Evolutionary conservation across 2,329 filamentous ascomycete species (phyloP), one percentile per base, ranked within the genome.

Genomic region (Colletotrichum costaricense): DNA sequence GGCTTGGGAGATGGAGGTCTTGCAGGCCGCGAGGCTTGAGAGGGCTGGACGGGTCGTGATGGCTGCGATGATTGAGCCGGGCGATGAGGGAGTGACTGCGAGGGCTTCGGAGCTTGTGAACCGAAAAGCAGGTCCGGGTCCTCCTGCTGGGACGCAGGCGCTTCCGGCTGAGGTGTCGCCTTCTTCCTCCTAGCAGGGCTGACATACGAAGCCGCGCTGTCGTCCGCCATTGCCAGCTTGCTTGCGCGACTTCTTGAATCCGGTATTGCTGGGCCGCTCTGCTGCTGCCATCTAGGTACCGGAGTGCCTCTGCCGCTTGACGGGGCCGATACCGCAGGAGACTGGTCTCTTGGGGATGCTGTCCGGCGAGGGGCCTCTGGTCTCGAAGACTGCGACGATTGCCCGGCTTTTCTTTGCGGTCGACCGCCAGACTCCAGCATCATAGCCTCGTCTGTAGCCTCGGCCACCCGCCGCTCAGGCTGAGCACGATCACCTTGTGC

Each of bases 121-220:
- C 84, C 85, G 70, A 93, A 92, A 5, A 97, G 88, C 28, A 95
- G 84, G 79, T 95, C 93, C 2, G 88, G 84, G 74, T 92, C 88
- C 70, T 89, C 86, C 2, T 84, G 80, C 73, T 86, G 83, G 8
- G 83, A 74, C 49, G 82, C 79, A 12, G 85, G 82, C 30, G 76
- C 77, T 63, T 81, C 83, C 22, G 80, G 85, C 74, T 84, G 81
- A 24, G 86, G 84, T 62, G 87, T 86, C 2, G 90, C 82, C 81
- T 93, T 94, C 82, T 93, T 96, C 78, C 95, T 90, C 76, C 95
- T 89, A 26, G 94, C 94, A 62, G 95, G 94, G 80, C 95, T 98
- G 69, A 98, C 88, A 81, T 98, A 98, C 35, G 93, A 93, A 77
- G 97, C 92, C 16, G 94, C 89, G 62, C 90, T 92, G 80, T 98